Evolutionary conservation across 179 eudicot genomes (phyloP).

Genomic region (Corrigiola litoralis): DNA sequence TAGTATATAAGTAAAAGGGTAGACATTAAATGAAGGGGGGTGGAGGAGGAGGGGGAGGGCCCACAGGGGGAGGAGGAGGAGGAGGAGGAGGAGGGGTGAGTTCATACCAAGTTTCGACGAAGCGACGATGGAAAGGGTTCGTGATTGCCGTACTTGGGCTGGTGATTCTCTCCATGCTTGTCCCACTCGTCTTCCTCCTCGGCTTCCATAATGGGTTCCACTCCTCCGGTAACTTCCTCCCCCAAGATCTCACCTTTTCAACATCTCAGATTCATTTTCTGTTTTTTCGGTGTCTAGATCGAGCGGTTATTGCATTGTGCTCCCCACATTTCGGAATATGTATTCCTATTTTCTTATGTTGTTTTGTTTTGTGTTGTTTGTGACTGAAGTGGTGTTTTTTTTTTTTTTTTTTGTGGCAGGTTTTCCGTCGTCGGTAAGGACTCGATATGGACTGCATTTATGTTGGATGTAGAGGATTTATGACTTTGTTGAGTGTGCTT

Average conservation of each 20-base stretch:
- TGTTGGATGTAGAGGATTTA: neutral
- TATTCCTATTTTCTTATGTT: too few species aligned
- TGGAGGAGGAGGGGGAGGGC: too few species aligned
- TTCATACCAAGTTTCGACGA: slow-evolving; percentile 37
- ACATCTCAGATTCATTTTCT: neutral
- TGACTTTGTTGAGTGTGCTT: too few species aligned
- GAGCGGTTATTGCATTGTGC: too few species aligned
- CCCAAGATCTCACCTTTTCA: slow-evolving; percentile 11
- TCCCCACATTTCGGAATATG: too few species aligned
- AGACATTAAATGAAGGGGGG: too few species aligned
- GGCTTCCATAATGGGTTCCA: slow-evolving; percentile 76
- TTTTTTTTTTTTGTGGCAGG: slow-evolving; percentile 32
- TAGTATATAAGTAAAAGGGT: too few species aligned
- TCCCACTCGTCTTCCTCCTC: slow-evolving; percentile 84
- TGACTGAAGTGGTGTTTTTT: too few species aligned
- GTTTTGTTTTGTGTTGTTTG: too few species aligned
- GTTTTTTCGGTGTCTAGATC: too few species aligned
- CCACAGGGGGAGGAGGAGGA: neutral
- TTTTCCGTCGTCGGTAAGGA: slow-evolving; percentile 52
- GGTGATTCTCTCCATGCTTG: slow-evolving; percentile 87
- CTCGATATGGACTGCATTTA: slow-evolving; percentile 4
- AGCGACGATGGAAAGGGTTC: slow-evolving; percentile 80
- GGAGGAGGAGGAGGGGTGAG: slow-evolving; percentile 45
- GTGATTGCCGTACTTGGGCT: slow-evolving; percentile 78
- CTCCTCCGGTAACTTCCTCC: slow-evolving; percentile 28